These are phyloP conservation scores for Scheffersomyces cryptocercus DNA, from an alignment of 1,139 yeast genomes.

Conservation along the genomic window DNA sequence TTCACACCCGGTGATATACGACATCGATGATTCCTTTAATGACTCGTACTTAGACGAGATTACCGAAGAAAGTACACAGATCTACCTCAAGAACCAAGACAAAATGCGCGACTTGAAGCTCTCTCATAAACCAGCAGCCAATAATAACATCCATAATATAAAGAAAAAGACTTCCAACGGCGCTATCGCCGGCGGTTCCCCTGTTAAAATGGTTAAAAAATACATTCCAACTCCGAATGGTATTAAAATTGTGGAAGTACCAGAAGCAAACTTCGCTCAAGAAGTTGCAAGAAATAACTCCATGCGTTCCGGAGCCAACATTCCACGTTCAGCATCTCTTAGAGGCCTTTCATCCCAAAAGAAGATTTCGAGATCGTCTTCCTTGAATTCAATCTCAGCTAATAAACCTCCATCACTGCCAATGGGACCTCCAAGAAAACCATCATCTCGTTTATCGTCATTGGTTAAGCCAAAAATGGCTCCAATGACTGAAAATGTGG, in stretches of 20 bases:
- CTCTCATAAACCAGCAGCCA: conserved; percentile 7
- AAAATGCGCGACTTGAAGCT: conserved; percentile 16
- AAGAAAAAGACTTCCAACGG: not conserved
- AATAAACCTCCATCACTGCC: not conserved
- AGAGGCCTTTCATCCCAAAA: conserved; percentile 2
- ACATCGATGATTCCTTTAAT: conserved; percentile 31
- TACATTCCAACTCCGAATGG: conserved; percentile 52
- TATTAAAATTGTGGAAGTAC: conserved; percentile 49
- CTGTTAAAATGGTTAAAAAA: conserved; percentile 45
- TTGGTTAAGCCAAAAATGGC: conserved; percentile 8
- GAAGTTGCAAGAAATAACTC: conserved; percentile 46
- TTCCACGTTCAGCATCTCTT: conserved; percentile 27
- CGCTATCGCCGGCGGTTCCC: not conserved
- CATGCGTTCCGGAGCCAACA: conserved; percentile 33
- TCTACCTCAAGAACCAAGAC: conserved; percentile 10
- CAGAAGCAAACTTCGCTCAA: conserved; percentile 36
- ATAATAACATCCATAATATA: not conserved
- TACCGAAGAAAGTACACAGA: conserved; percentile 14
- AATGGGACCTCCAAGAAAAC: conserved; percentile 1
- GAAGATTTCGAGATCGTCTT: conserved; percentile 5
- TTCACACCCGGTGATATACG: conserved; percentile 14
- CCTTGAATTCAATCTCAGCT: conserved; percentile 5
- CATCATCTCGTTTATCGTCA: conserved; percentile 8
- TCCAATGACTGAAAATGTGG: conserved; percentile 10
- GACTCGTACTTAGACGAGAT: conserved; percentile 32